phyloP scores from a whole-genome alignment of 75 land plant genomes.

The Pseudotsuga menziesii region DNA sequence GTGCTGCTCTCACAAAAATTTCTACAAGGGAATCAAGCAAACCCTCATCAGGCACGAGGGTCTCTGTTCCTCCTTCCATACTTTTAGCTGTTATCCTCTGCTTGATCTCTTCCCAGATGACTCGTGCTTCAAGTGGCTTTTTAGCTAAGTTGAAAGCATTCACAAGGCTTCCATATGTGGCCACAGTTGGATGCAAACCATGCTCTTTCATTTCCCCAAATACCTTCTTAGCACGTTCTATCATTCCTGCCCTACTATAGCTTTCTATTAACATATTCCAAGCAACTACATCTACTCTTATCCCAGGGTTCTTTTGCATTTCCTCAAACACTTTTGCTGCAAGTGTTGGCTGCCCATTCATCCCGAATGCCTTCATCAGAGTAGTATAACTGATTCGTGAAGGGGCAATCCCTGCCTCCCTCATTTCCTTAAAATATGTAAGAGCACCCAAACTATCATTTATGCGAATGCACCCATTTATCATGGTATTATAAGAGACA shows the following conservation, averaged over 20 bases:
- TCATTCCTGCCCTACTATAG: conserved; percentile 62
- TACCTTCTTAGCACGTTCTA: conserved; percentile 64
- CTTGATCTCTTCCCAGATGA: conserved; percentile 91
- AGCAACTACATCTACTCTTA: conserved; percentile 67
- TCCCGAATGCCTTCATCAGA: conserved; percentile 89
- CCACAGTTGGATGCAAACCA: conserved; percentile 64
- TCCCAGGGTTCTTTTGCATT: conserved; percentile 63
- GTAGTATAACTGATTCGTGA: conserved; percentile 85
- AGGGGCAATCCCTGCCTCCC: conserved; percentile 71
- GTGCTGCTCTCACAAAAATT: conserved; percentile 81
- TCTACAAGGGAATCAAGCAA: conserved; percentile 79
- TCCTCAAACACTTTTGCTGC: conserved; percentile 83
- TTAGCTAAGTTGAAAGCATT: conserved; percentile 62
- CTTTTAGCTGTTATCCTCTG: conserved; percentile 38
- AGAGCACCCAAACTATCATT: conserved; percentile 81
- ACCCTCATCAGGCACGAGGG: conserved; percentile 70
- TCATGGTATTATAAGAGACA: conserved; percentile 83
- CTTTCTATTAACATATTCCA: conserved; percentile 90
- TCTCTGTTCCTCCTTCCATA: conserved; percentile 21
- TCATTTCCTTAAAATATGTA: conserved; percentile 70
- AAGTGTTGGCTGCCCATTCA: conserved; percentile 73
- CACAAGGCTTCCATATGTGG: conserved; percentile 83
- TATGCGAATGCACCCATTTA: conserved; percentile 72
- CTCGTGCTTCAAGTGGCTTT: conserved; percentile 70
- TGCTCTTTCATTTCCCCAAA: conserved; percentile 68